Evolutionary conservation across 2,329 filamentous ascomycete genomes (phyloP).

Genomic region (Macrophomina pseudophaseolina): DNA sequence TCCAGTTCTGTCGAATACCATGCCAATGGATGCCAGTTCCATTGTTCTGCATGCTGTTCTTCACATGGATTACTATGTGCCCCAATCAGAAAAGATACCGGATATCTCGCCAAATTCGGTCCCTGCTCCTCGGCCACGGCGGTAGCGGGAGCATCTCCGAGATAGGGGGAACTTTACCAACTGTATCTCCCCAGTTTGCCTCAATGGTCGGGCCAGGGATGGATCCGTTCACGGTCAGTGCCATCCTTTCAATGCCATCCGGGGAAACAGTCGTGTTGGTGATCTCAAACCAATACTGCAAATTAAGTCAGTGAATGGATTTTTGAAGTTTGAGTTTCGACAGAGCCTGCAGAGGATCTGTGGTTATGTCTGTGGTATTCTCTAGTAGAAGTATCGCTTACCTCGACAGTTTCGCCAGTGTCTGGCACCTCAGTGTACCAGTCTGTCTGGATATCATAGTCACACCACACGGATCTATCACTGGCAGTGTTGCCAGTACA

Average conservation of each 20-base stretch:
- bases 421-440: conserved; percentile 56
- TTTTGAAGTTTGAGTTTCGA: not conserved
- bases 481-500: conserved; percentile 41
- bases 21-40: conserved; percentile 70
- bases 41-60: conserved; percentile 66
- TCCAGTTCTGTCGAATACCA: conserved; percentile 72
- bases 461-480: conserved; percentile 43
- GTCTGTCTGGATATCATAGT: conserved; percentile 58
- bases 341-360: too few species aligned
- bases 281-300: conserved; percentile 58
- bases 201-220: conserved; percentile 75
- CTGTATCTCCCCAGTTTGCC: conserved; percentile 65
- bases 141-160: not conserved
- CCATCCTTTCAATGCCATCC: conserved; percentile 69
- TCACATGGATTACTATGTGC: conserved; percentile 57
- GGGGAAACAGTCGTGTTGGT: conserved; percentile 63
- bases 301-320: conserved; percentile 47
- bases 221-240: conserved; percentile 76
- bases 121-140: not conserved
- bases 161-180: conserved; percentile 1
- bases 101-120: not conserved
- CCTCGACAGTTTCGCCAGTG: conserved; percentile 59
- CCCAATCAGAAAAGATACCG: not conserved
- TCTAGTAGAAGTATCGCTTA: not conserved
- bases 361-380: too few species aligned